A percentile compares a stretch with the other conserved stretches of the same genome.
phyloP scores from a whole-genome alignment of 2,329 filamentous ascomycete species.

The Epicoccum sorghinum region DNA sequence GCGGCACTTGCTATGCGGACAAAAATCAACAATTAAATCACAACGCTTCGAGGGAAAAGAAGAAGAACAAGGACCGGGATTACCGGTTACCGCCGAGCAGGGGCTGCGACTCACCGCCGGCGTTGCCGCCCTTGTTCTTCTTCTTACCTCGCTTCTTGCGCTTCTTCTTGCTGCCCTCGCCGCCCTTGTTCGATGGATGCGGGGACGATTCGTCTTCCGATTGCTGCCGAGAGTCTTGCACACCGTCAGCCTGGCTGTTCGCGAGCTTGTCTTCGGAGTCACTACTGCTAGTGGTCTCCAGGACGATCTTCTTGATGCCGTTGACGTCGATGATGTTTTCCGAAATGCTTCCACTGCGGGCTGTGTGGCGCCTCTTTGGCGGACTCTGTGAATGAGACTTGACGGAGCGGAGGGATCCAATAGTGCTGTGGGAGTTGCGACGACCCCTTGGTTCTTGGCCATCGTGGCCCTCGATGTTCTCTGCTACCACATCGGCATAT shows the following conservation, averaged over 20 bases:
- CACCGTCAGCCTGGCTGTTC: conserved; percentile 27
- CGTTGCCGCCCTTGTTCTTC: conserved; percentile 41
- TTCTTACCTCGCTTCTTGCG: conserved; percentile 43
- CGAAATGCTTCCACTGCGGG: conserved; percentile 77
- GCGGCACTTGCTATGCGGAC: no score
- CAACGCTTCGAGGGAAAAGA: conserved; percentile 1
- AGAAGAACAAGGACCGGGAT: background rate
- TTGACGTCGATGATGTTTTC: conserved; percentile 77
- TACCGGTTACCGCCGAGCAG: conserved; percentile 35
- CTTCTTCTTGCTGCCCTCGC: conserved; percentile 44
- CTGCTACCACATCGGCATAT: conserved; percentile 15
- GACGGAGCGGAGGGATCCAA: conserved; percentile 39
- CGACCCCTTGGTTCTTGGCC: conserved; percentile 21
- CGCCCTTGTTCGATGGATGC: conserved; percentile 32
- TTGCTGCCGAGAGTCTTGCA: conserved; percentile 23
- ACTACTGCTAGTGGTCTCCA: conserved; percentile 69
- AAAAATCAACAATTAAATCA: no score
- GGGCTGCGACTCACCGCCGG: conserved; percentile 38
- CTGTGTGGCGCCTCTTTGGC: conserved; percentile 54
- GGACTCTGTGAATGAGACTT: conserved; percentile 32
- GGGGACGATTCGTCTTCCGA: conserved; percentile 28
- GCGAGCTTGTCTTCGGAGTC: conserved; percentile 45
- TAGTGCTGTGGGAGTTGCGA: conserved; percentile 39
- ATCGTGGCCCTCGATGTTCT: conserved; percentile 26
- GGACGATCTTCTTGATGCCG: conserved; percentile 76